phyloP scores from a whole-genome alignment of 306 rosid genomes.

The Cyamopsis tetragonoloba region DNA sequence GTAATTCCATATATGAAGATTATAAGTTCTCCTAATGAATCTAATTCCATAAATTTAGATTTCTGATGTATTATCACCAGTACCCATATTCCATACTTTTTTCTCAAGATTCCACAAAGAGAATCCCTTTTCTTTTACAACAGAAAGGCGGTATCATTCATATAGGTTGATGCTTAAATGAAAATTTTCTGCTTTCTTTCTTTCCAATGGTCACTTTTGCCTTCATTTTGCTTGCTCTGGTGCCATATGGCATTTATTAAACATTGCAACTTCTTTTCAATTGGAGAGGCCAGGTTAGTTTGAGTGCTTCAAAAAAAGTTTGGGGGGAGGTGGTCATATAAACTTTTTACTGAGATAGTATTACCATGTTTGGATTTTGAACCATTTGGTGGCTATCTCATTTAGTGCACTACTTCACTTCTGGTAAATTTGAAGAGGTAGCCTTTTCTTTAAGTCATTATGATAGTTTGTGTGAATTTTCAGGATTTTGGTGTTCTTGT shows the following conservation, averaged over 20 bases:
- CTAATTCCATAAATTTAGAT: not conserved
- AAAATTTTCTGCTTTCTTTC: not conserved
- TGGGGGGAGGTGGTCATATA: too few relatives aligned
- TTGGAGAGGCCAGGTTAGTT: not conserved
- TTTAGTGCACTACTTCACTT: not conserved
- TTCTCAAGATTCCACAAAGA: not conserved
- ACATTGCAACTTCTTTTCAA: not conserved
- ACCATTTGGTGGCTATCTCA: not conserved
- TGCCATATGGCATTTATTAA: not conserved
- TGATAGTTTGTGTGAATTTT: conserved; percentile 2
- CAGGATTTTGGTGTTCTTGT: conserved; percentile 81
- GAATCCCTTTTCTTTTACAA: not conserved
- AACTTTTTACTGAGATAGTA: too few relatives aligned
- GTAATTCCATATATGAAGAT: not conserved
- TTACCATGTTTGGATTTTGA: too few relatives aligned
- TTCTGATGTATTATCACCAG: not conserved
- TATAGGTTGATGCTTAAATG: not conserved
- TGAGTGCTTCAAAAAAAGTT: too few relatives aligned
- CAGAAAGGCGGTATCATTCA: not conserved
- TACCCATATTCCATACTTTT: not conserved
- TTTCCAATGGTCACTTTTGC: not conserved
- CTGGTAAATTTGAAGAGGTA: not conserved
- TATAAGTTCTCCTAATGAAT: not conserved
- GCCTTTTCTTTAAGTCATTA: not conserved
- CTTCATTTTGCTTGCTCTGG: not conserved